Conservation (phyloP, 2,329 filamentous ascomycete species). For the Colletotrichum sp. region DNA sequence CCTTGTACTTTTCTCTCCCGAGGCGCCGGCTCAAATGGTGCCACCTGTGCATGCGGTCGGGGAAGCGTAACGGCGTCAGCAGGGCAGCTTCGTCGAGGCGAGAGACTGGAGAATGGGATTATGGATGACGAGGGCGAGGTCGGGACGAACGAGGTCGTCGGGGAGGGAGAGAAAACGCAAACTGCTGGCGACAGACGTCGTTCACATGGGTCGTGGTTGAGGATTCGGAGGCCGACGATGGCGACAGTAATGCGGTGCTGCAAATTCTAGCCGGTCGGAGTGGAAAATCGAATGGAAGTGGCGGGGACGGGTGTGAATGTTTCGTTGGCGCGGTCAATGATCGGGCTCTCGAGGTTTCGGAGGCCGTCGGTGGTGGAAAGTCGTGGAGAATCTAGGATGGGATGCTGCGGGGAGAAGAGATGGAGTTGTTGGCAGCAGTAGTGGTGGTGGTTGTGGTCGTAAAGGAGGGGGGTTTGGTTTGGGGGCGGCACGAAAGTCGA, state of each 20-base stretch:
- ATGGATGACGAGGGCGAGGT: not conserved
- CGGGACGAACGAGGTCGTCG: not conserved
- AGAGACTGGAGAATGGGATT: not conserved
- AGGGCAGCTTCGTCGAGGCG: not conserved
- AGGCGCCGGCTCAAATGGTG: slow-evolving; percentile 19
- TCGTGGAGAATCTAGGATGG: not conserved
- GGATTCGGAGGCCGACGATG: not conserved
- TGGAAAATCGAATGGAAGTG: not conserved
- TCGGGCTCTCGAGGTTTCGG: not conserved
- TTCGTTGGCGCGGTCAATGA: not conserved
- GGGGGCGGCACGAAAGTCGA: not conserved
- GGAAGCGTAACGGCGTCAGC: not conserved
- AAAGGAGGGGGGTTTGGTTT: slow-evolving; percentile 1
- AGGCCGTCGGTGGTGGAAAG: not conserved
- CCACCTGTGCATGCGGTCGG: slow-evolving; percentile 18
- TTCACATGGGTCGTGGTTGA: not conserved
- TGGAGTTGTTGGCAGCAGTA: not conserved
- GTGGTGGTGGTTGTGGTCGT: not conserved
- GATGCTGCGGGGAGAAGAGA: slow-evolving; percentile 14
- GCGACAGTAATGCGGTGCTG: not conserved
- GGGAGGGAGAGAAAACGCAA: not conserved
- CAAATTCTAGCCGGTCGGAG: not conserved
- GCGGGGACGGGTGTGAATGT: not conserved
- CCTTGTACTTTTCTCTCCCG: slow-evolving; percentile 20
- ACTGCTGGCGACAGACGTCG: not conserved